Evolutionary conservation across 148 eudicot species (phyloP).

Genomic region (Amaranthus cruentus): DNA sequence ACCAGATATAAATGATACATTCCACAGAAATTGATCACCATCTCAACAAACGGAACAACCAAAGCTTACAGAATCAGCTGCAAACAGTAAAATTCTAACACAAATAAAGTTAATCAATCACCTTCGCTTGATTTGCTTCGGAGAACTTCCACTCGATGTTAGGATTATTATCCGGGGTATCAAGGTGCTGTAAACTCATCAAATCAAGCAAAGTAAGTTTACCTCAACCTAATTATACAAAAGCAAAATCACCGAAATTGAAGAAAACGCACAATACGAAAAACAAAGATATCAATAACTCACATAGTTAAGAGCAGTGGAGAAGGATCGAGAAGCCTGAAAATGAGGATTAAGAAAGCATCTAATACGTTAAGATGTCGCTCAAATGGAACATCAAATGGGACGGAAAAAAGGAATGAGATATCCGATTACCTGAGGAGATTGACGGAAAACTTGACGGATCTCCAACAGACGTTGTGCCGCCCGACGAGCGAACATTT

Average conservation of each 20-base stretch:
- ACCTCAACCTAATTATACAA: not conserved
- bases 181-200: slow-evolving; percentile 57
- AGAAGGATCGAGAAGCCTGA: slow-evolving; percentile 72
- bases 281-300: slow-evolving; percentile 28
- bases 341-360: not conserved
- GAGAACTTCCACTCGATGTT: slow-evolving; percentile 75
- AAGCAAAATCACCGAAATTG: not conserved
- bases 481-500: slow-evolving; percentile 71
- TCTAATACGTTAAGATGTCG: not conserved
- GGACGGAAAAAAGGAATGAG: slow-evolving; percentile 6
- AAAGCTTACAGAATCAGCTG: not conserved
- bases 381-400: slow-evolving; percentile 1
- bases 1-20: not conserved
- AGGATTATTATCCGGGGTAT: slow-evolving; percentile 81
- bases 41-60: not conserved
- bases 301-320: slow-evolving; percentile 91
- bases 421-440: slow-evolving; percentile 39
- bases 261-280: not conserved
- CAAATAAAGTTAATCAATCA: slow-evolving; percentile 17
- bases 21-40: not conserved
- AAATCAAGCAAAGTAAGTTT: not conserved
- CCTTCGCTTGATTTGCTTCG: slow-evolving; percentile 59
- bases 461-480: slow-evolving; percentile 61
- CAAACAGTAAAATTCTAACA: not conserved
- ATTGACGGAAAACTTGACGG: slow-evolving; percentile 59